These are phyloP conservation scores for Flammula alnicola DNA, from an alignment of 1,284 basidiomycete genomes.

Conservation along the genomic window DNA sequence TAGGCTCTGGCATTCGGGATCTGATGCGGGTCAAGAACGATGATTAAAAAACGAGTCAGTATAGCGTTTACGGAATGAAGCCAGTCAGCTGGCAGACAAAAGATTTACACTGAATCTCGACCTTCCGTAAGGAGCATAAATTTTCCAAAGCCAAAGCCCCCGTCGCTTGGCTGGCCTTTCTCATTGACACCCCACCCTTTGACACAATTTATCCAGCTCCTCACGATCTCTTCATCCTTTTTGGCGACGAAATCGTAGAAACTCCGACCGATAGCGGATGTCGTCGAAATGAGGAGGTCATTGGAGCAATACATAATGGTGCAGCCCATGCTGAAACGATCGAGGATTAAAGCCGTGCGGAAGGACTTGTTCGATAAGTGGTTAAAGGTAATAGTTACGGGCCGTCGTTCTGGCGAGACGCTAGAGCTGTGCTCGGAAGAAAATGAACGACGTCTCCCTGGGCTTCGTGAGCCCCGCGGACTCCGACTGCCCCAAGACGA, in stretches of 20 bases:
- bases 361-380: constrained; percentile 66
- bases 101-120: constrained; percentile 59
- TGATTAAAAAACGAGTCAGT: background rate
- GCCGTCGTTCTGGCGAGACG: too few relatives aligned
- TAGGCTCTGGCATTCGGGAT: constrained; percentile 35
- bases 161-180: constrained; percentile 76
- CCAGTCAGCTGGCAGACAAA: background rate
- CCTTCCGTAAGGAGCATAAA: constrained; percentile 61
- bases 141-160: constrained; percentile 78
- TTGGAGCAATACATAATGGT: constrained; percentile 73
- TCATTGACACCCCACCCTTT: constrained; percentile 83
- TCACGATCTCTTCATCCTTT: constrained; percentile 64
- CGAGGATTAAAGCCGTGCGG: constrained; percentile 73
- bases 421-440: too few relatives aligned
- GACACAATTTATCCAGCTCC: constrained; percentile 71
- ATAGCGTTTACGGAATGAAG: background rate
- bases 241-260: constrained; percentile 75
- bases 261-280: constrained; percentile 60
- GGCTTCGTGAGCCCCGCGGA: constrained; percentile 29
- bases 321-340: constrained; percentile 69
- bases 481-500: constrained; percentile 30
- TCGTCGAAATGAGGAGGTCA: constrained; percentile 62
- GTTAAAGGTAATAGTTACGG: constrained; percentile 58
- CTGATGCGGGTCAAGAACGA: constrained; percentile 21
- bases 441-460: constrained; percentile 20